Percentiles rank a stretch among this genome's conserved stretches.
Evolutionary conservation across 1,284 basidiomycete genomes (phyloP).

Genomic region (Ceratobasidium sp.): DNA sequence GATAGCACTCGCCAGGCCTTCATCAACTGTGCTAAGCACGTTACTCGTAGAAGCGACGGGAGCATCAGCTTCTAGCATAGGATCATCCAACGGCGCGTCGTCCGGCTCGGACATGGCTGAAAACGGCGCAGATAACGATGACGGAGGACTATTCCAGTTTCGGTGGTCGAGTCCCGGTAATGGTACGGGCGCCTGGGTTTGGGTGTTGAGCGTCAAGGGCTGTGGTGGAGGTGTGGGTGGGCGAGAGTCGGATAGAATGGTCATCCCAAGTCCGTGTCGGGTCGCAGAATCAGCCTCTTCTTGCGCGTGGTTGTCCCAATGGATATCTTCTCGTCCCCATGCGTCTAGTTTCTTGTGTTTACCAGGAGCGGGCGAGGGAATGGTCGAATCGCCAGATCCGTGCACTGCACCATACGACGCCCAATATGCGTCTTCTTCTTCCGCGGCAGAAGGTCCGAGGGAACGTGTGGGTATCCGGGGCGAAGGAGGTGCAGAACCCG

Average conservation of each 20-base stretch:
- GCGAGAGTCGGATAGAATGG: constrained; percentile 16
- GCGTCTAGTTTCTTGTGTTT: constrained; percentile 31
- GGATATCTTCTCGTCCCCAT: constrained; percentile 33
- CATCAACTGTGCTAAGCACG: constrained; percentile 6
- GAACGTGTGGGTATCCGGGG: constrained; percentile 10
- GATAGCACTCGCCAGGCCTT: constrained; percentile 5
- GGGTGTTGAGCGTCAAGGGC: constrained; percentile 9
- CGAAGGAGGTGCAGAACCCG: constrained; percentile 35
- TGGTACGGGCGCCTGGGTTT: constrained; percentile 11
- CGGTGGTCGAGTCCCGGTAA: constrained; percentile 28
- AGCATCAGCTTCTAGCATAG: not conserved
- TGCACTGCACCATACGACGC: constrained; percentile 44
- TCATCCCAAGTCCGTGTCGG: constrained; percentile 22
- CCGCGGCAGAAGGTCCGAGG: constrained; percentile 11
- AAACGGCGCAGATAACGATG: constrained; percentile 32
- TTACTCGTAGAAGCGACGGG: constrained; percentile 6
- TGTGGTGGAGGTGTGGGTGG: constrained; percentile 28
- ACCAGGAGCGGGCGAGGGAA: constrained; percentile 42
- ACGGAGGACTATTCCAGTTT: constrained; percentile 40
- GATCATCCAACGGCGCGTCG: constrained; percentile 32
- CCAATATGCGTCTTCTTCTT: constrained; percentile 46
- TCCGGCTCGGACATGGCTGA: constrained; percentile 37
- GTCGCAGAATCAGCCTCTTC: not conserved
- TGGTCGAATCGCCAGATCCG: constrained; percentile 46
- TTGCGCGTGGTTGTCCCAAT: constrained; percentile 16